Conservation (phyloP, 1,284 basidiomycete genomes). For the Irpex rosettiformis region DNA sequence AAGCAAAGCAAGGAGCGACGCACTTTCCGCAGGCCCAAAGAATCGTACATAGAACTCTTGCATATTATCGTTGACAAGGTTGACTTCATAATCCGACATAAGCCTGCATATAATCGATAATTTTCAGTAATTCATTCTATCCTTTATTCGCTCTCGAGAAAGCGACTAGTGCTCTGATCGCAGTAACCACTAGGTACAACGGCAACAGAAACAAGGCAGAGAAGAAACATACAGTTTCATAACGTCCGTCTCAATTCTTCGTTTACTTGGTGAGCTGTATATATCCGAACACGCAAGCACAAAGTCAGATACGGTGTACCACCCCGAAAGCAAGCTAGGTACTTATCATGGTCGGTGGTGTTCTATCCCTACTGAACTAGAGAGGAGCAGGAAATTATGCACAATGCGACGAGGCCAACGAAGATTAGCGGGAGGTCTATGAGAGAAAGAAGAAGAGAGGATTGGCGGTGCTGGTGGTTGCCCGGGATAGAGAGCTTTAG, state of each 20-base stretch:
- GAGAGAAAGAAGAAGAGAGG: neutral
- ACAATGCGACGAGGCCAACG: too few relatives aligned
- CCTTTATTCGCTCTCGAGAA: too few relatives aligned
- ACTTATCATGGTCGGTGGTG: constrained; percentile 32
- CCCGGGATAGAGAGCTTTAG: neutral
- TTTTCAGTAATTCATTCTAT: too few relatives aligned
- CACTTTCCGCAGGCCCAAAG: constrained; percentile 92
- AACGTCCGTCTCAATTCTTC: constrained; percentile 97
- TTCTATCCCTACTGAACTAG: neutral
- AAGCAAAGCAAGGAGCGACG: constrained; percentile 30
- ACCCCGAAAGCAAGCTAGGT: neutral
- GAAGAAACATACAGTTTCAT: constrained; percentile 88
- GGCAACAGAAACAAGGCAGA: neutral
- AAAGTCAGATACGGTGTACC: neutral
- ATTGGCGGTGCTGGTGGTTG: neutral
- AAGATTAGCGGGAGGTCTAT: neutral
- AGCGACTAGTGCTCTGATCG: too few relatives aligned
- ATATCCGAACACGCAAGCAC: constrained; percentile 21
- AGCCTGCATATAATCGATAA: constrained; percentile 50
- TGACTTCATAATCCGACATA: constrained; percentile 97
- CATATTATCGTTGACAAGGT: constrained; percentile 97
- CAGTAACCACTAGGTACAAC: neutral
- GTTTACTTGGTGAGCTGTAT: constrained; percentile 70
- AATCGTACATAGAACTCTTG: constrained; percentile 98
- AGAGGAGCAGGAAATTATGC: neutral